phyloP scores from a whole-genome alignment of 139 green algal species.

The Tetradesmus lagerheimii region DNA sequence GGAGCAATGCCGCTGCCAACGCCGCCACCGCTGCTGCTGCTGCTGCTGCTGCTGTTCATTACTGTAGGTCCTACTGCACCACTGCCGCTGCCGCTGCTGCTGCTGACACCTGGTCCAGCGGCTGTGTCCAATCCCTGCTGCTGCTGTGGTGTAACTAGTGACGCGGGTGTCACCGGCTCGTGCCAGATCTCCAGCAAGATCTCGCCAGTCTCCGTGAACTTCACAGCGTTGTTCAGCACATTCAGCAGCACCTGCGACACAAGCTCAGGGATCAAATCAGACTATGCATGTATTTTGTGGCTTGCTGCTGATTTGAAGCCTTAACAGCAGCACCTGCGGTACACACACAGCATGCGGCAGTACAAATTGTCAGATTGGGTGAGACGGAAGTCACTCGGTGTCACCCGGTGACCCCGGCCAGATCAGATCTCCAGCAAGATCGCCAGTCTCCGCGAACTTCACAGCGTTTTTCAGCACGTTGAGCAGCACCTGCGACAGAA shows the following conservation, averaged over 20 bases:
- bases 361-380: no score
- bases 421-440: slow-evolving; percentile 80
- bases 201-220: slow-evolving; percentile 89
- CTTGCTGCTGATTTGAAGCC: no score
- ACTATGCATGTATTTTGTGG: no score
- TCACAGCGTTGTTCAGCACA: slow-evolving; percentile 91
- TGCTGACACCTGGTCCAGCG: slow-evolving; percentile 10
- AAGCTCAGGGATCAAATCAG: no score
- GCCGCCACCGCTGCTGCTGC: not conserved
- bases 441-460: slow-evolving; percentile 90
- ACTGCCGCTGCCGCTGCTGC: not conserved
- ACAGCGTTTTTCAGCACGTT: slow-evolving; percentile 93
- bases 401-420: no score
- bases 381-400: no score
- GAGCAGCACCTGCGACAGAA: slow-evolving; percentile 73
- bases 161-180: slow-evolving; percentile 8
- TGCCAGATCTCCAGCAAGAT: slow-evolving; percentile 81
- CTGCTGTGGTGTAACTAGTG: slow-evolving; percentile 12
- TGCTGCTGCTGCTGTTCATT: not conserved
- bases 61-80: no score
- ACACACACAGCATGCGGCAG: no score
- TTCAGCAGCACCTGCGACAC: slow-evolving; percentile 83
- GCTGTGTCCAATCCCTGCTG: slow-evolving; percentile 10
- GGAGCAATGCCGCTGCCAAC: not conserved
- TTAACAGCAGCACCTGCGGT: not conserved